phyloP scores from a whole-genome alignment of 192 early-diverging fungal genomes.

The Coemansia sp. region DNA sequence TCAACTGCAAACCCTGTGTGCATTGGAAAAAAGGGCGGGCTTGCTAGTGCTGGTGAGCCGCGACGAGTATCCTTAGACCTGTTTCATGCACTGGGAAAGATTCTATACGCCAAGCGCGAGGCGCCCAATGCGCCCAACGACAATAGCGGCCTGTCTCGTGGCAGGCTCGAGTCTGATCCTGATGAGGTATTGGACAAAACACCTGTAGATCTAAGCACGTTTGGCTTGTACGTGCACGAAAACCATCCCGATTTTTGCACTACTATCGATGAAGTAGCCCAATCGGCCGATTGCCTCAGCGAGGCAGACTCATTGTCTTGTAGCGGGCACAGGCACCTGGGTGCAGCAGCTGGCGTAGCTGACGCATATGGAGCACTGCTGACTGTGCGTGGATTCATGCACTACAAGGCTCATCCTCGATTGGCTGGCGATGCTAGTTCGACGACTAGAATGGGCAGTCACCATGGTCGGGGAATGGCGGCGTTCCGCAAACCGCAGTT shows the following conservation, averaged over 20 bases:
- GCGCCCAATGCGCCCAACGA: background rate
- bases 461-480: slow-evolving; percentile 11
- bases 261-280: slow-evolving; percentile 50
- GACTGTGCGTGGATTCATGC: slow-evolving; percentile 36
- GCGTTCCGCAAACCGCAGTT: slow-evolving; percentile 34
- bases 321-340: background rate
- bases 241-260: slow-evolving; percentile 56
- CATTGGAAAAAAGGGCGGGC: background rate
- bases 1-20: background rate
- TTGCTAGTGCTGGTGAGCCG: slow-evolving; percentile 4
- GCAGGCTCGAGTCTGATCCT: slow-evolving; percentile 31
- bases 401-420: slow-evolving; percentile 16
- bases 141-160: slow-evolving; percentile 14
- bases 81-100: slow-evolving; percentile 66
- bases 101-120: slow-evolving; percentile 59
- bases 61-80: slow-evolving; percentile 49
- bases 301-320: slow-evolving; percentile 44
- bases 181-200: slow-evolving; percentile 51
- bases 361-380: slow-evolving; percentile 25
- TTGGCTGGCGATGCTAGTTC: background rate
- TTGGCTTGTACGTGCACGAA: slow-evolving; percentile 59
- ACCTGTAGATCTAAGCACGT: slow-evolving; percentile 57
- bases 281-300: slow-evolving; percentile 54
- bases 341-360: background rate
- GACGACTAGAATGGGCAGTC: background rate